Evolutionary conservation across 768 basidiomycete species (phyloP), one percentile per base, ranked within the genome.

Genomic region (Coprinopsis strossmayeri): DNA sequence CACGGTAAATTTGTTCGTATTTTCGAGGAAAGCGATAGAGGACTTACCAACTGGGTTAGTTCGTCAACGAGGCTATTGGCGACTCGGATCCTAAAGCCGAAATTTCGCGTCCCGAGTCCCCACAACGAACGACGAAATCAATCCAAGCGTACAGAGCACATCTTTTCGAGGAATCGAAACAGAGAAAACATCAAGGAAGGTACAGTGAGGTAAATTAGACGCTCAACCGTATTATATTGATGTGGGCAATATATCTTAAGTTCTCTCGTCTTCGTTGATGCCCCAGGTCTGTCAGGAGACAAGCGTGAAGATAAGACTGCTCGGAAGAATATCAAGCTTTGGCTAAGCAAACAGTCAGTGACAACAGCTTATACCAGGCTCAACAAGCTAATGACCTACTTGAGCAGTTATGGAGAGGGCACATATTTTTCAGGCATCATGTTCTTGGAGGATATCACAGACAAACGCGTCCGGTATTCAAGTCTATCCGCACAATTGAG

Each of bases 381-480:
- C 32, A 21, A 11, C 9, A 7, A 5, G 1, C 35, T 17, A 17
- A 23, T 17, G 30, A 1, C 23, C 3, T 4, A 18, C 5, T 18
- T 13, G 23, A 13, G 23, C 26, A 47, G 46, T 11, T 52, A 47
- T 25, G 40, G 24, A 11, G 26, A 48, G 1, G 30, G 40, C 26
- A 26, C 23, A 25, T 46, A 39, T 20, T 39, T 60, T 5, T 43
- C 52, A 2, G 73, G 73, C 2, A 62, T 74, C 54, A 58, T 74
- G n/a, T 74, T 73, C 55, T 60, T 74, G 55, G 71, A 73, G 51
- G 64, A 69, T 26, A 74, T 74, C 52, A 55, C 61, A 1, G 71
- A 72, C 43, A 60, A 66, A 57, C 56, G 69, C 20, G 66, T 74
- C 64, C 64, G 65, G 25, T 70, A 71, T 34, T n/a, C n/a, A n/a